phyloP scores from a whole-genome alignment of 352 stramenopile genomes.

The Globisporangium okanoganense region DNA sequence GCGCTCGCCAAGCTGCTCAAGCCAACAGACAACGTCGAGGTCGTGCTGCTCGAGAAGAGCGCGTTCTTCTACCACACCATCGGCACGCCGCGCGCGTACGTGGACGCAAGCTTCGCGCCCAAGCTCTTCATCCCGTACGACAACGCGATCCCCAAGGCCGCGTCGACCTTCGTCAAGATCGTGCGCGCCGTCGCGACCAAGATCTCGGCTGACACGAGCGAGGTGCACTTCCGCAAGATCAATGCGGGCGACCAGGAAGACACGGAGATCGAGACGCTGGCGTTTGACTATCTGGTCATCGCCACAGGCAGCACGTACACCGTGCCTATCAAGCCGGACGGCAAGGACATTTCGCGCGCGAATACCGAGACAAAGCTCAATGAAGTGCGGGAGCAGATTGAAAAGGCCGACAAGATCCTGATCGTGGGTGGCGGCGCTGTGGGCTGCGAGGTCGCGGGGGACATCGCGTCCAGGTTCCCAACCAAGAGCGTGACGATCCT shows the following conservation, averaged over 20 bases:
- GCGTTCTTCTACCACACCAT: constrained; percentile 48
- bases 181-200: constrained; percentile 36
- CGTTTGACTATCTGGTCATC: constrained; percentile 59
- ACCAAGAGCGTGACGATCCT: constrained; percentile 55
- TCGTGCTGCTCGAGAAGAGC: constrained; percentile 58
- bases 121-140: constrained; percentile 62
- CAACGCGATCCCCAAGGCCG: constrained; percentile 32
- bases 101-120: constrained; percentile 35
- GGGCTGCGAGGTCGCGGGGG: constrained; percentile 47
- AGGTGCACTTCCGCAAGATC: constrained; percentile 36
- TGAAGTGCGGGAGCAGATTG: constrained; percentile 29
- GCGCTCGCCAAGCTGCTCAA: constrained; percentile 30
- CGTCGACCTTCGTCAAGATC: constrained; percentile 33
- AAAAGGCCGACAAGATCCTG: constrained; percentile 38
- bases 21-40: constrained; percentile 27
- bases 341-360: constrained; percentile 18
- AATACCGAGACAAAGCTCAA: constrained; percentile 24
- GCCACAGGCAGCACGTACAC: constrained; percentile 60
- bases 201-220: constrained; percentile 28
- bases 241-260: constrained; percentile 26
- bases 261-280: constrained; percentile 25
- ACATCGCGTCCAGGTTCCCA: constrained; percentile 41
- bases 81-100: constrained; percentile 35
- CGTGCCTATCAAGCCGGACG: constrained; percentile 47
- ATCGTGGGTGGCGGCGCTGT: constrained; percentile 51